Percentiles rank a stretch among this genome's conserved stretches.
Evolutionary conservation across 73 alveolate species (phyloP).

Genomic region (Vitrella brassicaformis): DNA sequence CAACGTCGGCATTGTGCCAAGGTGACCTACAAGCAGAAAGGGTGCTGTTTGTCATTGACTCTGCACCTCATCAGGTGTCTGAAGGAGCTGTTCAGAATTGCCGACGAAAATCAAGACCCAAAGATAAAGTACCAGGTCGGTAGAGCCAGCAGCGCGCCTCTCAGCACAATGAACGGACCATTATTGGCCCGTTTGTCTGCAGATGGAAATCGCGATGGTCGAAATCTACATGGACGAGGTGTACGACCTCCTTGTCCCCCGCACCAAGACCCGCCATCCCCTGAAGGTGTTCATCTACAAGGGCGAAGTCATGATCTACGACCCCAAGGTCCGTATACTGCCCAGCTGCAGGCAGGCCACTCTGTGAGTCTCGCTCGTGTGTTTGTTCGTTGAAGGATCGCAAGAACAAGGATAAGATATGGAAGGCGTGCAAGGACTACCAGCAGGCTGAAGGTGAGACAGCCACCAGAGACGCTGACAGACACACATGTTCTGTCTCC

Average conservation of each 20-base stretch:
- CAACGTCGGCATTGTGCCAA: conserved; percentile 4
- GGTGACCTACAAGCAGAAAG: conserved; percentile 53
- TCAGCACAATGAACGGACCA: no score
- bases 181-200: conserved; percentile 24
- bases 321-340: no score
- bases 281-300: neutral
- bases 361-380: no score
- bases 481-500: neutral
- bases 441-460: conserved; percentile 6
- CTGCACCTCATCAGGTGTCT: neutral
- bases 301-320: conserved; percentile 16
- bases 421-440: conserved; percentile 23
- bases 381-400: no score
- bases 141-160: no score
- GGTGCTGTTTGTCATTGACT: neutral
- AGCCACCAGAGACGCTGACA: neutral
- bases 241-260: conserved; percentile 57
- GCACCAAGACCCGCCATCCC: conserved; percentile 33
- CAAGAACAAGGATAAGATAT: conserved; percentile 26
- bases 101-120: conserved; percentile 7
- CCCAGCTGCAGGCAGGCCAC: no score
- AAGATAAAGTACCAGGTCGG: conserved; percentile 58
- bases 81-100: conserved; percentile 6
- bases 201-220: conserved; percentile 67
- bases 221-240: conserved; percentile 77